Evolutionary conservation across 768 basidiomycete species (phyloP), one percentile per base, ranked within the genome.

Genomic region (Mycena metata): DNA sequence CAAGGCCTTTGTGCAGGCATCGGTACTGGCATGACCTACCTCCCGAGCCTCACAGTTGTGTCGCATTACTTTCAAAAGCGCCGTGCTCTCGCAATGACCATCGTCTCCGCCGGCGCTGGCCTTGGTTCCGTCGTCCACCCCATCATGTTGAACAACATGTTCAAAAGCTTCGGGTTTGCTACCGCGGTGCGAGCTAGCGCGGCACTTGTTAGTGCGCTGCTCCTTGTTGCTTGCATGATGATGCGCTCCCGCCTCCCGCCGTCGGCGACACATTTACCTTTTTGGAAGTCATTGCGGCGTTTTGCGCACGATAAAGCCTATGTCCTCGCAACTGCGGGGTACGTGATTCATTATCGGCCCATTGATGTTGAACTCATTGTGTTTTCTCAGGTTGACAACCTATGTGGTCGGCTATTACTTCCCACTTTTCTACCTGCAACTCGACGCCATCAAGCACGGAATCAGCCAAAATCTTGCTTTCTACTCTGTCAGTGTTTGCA

Each of bases 81-180:
- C 2, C 80, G 82, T 17, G 80, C 81, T 13, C 73, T 85, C 36
- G 86, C 84, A 0, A 85, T 86, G 77, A 80, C 84, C n/a, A 74
- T 87, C 55, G 83, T 83, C 30, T 82, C 83, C 0, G 80, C 83
- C 1, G 88, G 85, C 6, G 78, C 81, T 2, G 82, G 80, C 23
- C 72, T 84, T 17, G 85, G 86, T 12, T 83, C 84, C 23, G 78
- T 83, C 41, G 70, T 86, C 13, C 83, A 83, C 64, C 83, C 83
- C 3, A 81, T 85, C 66, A 79, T 86, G 78, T 69, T 88, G 21
- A 86, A 87, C 72, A 82, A 85, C 54, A 69, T 68, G 41, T 71
- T 79, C 58, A 75, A 74, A 6, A 33, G 19, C 2, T 76, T 82
- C 19, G 84, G 85, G 6, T 88, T 86, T 47, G 79, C 76, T 16